These are phyloP conservation scores for Botrytis squamosa DNA, from an alignment of 2,329 filamentous ascomycete species.

Conservation along the genomic window DNA sequence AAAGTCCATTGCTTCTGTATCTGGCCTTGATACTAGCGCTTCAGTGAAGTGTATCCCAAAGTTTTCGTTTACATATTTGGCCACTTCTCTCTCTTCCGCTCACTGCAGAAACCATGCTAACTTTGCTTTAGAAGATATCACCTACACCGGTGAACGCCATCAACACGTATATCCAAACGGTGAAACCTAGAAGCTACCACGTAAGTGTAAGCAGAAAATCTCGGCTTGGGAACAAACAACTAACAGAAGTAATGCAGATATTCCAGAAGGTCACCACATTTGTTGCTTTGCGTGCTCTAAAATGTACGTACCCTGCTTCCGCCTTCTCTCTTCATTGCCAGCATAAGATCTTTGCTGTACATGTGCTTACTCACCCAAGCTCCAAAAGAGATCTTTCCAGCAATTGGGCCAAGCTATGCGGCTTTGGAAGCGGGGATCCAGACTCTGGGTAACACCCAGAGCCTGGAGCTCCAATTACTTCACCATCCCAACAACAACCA, in stretches of 20 bases:
- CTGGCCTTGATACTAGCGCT: not conserved
- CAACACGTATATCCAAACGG: not conserved
- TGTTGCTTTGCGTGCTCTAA: not conserved
- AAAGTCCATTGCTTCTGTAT: not conserved
- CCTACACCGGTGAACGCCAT: not conserved
- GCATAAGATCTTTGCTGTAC: not conserved
- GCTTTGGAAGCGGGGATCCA: constrained; percentile 57
- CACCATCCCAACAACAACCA: constrained; percentile 67
- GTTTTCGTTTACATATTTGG: not conserved
- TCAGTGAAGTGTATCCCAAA: not conserved
- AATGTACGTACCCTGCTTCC: not conserved
- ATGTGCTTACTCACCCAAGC: not conserved
- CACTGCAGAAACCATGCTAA: not conserved
- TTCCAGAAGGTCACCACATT: not conserved
- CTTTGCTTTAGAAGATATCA: not conserved
- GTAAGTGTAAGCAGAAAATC: not conserved
- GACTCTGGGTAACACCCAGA: constrained; percentile 54
- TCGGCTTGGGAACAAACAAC: not conserved
- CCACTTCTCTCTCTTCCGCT: not conserved
- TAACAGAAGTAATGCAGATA: not conserved
- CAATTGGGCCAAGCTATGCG: not conserved
- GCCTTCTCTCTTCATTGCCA: not conserved
- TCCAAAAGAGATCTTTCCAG: not conserved
- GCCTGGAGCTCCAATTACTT: constrained; percentile 57
- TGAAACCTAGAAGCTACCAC: not conserved